Base-by-base conservation (phyloP, 1,284 basidiomycete species). In the Microbotryum lychnidis-dioicae region DNA sequence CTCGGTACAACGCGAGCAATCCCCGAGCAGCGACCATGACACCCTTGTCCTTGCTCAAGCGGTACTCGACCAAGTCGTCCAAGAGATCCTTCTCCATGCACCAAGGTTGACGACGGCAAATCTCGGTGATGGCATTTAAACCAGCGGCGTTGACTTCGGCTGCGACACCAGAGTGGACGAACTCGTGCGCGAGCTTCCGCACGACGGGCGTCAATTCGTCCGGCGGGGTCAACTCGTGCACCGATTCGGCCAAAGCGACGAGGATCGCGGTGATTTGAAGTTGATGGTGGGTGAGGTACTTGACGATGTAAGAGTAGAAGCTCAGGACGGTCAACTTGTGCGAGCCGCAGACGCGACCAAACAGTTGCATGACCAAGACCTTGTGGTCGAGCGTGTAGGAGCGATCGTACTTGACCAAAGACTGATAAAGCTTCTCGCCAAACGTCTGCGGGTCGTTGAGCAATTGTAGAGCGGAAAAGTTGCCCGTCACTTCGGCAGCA, bases 221-320 rank as follows among this genome's bases (percentile, higher is more conserved):
- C 0, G 96, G 94, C 3, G 93, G 94, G 0, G 93, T 97, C 59
- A 96, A 82, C 54, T 93, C 89, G 76, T 99, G 96, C 2, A 94
- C 89, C 18, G 91, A 93, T 75, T 97, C 91, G 20, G 94, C 94
- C 62, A 99, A 84, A 2, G 91, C 84, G 62, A 92, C 94, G 62
- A 99, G 86, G 75, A 99, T 96, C 54, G 90, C 82, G 4, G 96
- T 94, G 56, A 97, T 87, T 66, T 89, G 87, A 29, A 96, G 84
- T 77, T 98, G 96, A 73, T 91, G 88, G 74, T 96, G 86, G 6
- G 86, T 84, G 70, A 98, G 85, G 76, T 97, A 98, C 76, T 82
- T 82, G 79, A 96, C 81, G 74, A 97, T 84, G 79, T 97, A 98
- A 21, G 89, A 89, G 80, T 98, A 99, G 78, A 97, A 97, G n/a